Base-by-base conservation (phyloP, 805 yeast genomes). In the Myxozyma nipponensis region DNA sequence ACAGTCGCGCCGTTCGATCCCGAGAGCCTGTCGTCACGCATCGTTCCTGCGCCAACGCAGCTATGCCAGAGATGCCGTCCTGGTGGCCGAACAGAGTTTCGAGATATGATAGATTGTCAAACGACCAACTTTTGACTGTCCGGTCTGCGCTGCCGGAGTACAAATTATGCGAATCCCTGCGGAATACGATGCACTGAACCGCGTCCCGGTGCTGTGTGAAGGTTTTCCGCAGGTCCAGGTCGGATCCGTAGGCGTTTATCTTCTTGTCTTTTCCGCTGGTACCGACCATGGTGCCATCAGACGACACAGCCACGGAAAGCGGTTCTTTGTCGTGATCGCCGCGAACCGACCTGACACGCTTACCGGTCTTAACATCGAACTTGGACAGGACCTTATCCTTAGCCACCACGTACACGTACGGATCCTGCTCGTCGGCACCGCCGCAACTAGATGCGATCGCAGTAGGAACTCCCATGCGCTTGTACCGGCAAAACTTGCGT, bases 11-110 rank as follows among this genome's bases (percentile, higher is more conserved):
- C 3, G 96, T 86, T 62, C 95, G 82, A 69, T 93, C 98, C 61
- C 98, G 80, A 2, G 95, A 77, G 17, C 98, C 98, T 28, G 91
- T 98, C 23, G 95, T 87, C 17, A 93, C 90, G 73, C 98, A 93
- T 51, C 96, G 80, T 64, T 93, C 98, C 67, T 82, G 82, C 7
- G 79, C 78, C 54, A 93, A 72, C 0, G 97, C 88, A 21, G 88
- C 72, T 47, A 93, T 83, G 63, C 83, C 97, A 39, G 78, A 77
- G 40, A 91, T 90, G 47, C 79, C 73, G 65, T 93, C 98, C 71
- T 93, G 98, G 69, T 93, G 98, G 2, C 98, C 98, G 66, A 87
- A 93, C 41, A 93, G 72, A 3, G 86, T 83, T 71, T 93, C 98
- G 63, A 91, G 75, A 68, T 88, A 95, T 3, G 96, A 83, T 63